Percentiles rank a stretch among this genome's conserved stretches.
phyloP scores from a whole-genome alignment of 768 basidiomycete genomes.

The Megacollybia marginata region DNA sequence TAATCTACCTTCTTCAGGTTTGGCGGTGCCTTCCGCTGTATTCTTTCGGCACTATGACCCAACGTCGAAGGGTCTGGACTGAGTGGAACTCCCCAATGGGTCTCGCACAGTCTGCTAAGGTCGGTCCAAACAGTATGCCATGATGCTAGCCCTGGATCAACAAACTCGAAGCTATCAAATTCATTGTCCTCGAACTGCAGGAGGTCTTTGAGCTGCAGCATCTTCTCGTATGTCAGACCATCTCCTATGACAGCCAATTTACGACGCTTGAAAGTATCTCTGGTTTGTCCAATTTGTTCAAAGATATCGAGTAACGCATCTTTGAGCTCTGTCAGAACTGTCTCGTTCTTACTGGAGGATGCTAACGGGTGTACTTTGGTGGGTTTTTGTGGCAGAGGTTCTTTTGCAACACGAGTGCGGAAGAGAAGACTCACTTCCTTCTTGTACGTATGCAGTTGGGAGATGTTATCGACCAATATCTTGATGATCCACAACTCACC shows the following conservation, averaged over 20 bases:
- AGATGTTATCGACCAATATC: conserved; percentile 15
- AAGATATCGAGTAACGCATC: conserved; percentile 26
- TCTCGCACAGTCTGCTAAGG: conserved; percentile 9
- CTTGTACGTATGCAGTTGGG: conserved; percentile 13
- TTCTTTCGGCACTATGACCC: conserved; percentile 5
- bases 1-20: conserved; percentile 12
- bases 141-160: conserved; percentile 8
- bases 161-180: conserved; percentile 7
- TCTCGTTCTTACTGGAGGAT: conserved; percentile 21
- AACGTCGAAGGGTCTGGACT: conserved; percentile 10
- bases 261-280: conserved; percentile 10
- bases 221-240: conserved; percentile 22
- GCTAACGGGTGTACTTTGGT: conserved; percentile 20
- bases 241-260: conserved; percentile 25
- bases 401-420: conserved; percentile 12
- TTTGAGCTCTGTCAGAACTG: conserved; percentile 19
- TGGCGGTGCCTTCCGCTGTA: conserved; percentile 2
- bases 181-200: conserved; percentile 9
- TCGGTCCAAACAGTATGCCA: conserved; percentile 15
- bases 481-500: conserved; percentile 20
- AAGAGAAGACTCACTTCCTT: conserved; percentile 13
- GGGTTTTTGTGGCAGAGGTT: conserved; percentile 2
- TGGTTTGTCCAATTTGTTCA: conserved; percentile 21
- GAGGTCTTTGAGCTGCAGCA: conserved; percentile 4
- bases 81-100: background rate